Percentiles rank a stretch among this genome's conserved stretches.
Evolutionary conservation across 2,329 filamentous ascomycete genomes (phyloP).

Genomic region (Hymenoscyphus fructigenus): DNA sequence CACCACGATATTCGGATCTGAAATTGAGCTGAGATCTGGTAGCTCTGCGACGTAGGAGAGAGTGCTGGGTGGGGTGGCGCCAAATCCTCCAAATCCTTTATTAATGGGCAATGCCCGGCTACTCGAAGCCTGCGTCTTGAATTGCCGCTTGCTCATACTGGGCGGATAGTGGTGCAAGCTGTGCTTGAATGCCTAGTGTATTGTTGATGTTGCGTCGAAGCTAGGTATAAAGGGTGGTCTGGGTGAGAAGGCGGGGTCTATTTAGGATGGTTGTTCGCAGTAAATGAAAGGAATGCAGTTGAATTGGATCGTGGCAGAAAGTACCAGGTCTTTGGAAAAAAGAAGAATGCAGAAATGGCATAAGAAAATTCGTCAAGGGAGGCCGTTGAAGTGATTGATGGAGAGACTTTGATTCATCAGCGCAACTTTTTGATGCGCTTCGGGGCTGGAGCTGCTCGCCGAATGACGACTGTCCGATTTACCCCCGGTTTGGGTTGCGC

Average conservation of each 20-base stretch:
- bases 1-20: slow-evolving; percentile 79
- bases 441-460: neutral
- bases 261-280: neutral
- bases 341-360: neutral
- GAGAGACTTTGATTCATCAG: neutral
- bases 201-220: neutral
- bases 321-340: neutral
- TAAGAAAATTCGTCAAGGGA: neutral
- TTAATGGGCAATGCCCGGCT: slow-evolving; percentile 32
- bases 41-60: slow-evolving; percentile 88
- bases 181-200: too few relatives aligned
- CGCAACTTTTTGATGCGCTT: neutral
- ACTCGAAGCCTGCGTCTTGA: slow-evolving; percentile 37
- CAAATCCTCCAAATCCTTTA: slow-evolving; percentile 35
- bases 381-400: neutral
- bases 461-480: too few relatives aligned
- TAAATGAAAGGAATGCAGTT: neutral
- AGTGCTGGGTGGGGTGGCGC: slow-evolving; percentile 43
- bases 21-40: slow-evolving; percentile 74
- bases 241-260: neutral
- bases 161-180: neutral
- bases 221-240: neutral
- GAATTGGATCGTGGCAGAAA: neutral
- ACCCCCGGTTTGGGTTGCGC: neutral
- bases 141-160: slow-evolving; percentile 34